Conservation (phyloP, 345 rosid species). For the Sonneratia alba region DNA sequence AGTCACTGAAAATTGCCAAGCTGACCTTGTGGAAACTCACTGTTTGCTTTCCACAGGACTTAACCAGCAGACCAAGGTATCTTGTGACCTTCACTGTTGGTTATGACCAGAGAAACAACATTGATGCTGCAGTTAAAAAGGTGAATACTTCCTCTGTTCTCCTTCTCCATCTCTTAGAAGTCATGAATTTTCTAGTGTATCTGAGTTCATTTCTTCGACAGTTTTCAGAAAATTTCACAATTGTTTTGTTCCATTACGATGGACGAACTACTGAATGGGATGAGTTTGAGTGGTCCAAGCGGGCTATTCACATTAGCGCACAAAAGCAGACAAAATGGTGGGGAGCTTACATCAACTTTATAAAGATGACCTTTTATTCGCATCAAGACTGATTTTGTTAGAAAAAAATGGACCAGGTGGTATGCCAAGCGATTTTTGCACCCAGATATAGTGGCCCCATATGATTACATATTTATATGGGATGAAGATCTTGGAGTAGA, state of each 20-base stretch:
- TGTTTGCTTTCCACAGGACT: constrained; percentile 47
- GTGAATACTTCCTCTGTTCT: constrained; percentile 23
- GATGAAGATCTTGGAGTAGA: constrained; percentile 95
- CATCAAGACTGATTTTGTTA: constrained; percentile 5
- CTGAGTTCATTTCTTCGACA: constrained; percentile 20
- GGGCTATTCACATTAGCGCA: constrained; percentile 83
- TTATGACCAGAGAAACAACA: constrained; percentile 56
- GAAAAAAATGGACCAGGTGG: constrained; percentile 58
- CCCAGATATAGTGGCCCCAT: constrained; percentile 87
- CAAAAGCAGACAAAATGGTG: constrained; percentile 93
- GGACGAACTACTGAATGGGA: constrained; percentile 90
- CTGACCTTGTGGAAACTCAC: neutral
- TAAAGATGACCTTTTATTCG: neutral
- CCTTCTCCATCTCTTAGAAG: neutral
- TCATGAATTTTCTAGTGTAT: constrained; percentile 3
- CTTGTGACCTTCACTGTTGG: constrained; percentile 95
- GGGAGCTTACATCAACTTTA: constrained; percentile 7
- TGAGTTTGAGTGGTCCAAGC: constrained; percentile 96
- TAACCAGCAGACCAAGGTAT: constrained; percentile 57
- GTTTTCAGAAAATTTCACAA: constrained; percentile 89
- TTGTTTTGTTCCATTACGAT: constrained; percentile 91
- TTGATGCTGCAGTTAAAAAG: constrained; percentile 88
- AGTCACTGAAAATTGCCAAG: neutral
- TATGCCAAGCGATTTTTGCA: constrained; percentile 98
- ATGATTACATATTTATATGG: constrained; percentile 96